These are phyloP conservation scores for Miscanthus sacchariflorus DNA, from an alignment of 202 grass and related monocot genomes.

Conservation along the genomic window DNA sequence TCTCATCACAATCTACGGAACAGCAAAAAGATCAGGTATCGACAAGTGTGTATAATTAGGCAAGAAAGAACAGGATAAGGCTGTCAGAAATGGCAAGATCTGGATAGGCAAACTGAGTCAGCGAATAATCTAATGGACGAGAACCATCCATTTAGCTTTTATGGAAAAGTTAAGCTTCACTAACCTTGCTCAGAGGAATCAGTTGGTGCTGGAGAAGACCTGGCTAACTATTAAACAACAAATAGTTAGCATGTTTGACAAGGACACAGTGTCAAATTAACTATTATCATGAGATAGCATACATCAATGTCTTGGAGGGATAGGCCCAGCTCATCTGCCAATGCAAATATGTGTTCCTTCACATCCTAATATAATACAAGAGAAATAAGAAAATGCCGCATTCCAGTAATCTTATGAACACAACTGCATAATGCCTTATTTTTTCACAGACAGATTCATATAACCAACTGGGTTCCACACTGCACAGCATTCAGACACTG, in stretches of 20 bases:
- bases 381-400: constrained; percentile 30
- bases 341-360: constrained; percentile 93
- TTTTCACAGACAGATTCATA: constrained; percentile 7
- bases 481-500: not conserved
- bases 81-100: not conserved
- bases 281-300: constrained; percentile 42
- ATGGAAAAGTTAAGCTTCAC: constrained; percentile 31
- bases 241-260: constrained; percentile 39
- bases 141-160: constrained; percentile 16
- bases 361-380: constrained; percentile 73
- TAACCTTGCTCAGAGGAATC: constrained; percentile 95
- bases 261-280: constrained; percentile 31
- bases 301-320: constrained; percentile 88
- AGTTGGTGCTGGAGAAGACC: constrained; percentile 65
- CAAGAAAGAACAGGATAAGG: constrained; percentile 38
- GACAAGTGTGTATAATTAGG: constrained; percentile 13
- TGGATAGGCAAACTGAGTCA: not conserved
- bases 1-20: constrained; percentile 90
- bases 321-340: constrained; percentile 77
- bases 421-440: not conserved
- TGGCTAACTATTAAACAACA: constrained; percentile 63
- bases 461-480: not conserved
- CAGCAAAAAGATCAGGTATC: constrained; percentile 31
- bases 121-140: not conserved
- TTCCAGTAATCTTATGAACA: not conserved